Base-by-base conservation (phyloP, 257 asterid genomes). In the Coffea canephora region DNA sequence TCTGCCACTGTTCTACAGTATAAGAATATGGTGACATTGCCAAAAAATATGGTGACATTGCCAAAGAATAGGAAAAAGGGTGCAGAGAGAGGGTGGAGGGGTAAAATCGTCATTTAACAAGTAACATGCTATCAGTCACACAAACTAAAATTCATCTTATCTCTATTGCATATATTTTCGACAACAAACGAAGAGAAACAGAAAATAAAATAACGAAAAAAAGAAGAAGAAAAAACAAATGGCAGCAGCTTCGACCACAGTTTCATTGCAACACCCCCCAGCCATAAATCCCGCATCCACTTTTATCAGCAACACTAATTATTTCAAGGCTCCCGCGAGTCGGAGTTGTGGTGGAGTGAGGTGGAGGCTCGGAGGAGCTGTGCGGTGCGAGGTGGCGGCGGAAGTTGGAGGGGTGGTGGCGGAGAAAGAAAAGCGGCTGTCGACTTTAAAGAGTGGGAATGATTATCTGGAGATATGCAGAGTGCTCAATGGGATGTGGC, bases 401-500 rank as follows among this genome's bases (percentile, higher is more conserved):
- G 85, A 87, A 59, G 90, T 75, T 69, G 94, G 80, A 67, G 91
- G 92, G 54, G 82, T 78, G 87, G 72, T 89, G 73, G 91, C 74
- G 72, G 85, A 88, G 87, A 81, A 76, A 80, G 85, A 91, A 82
- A 84, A 69, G 54, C 82, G 87, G 82, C 82, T 73, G 41, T 83
- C 83, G 62, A 85, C 87, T 62, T 75, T 93, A 78, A 92, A 87
- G 80, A 92, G 89, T 48, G 97, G 97, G 59, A 87, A 88, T 0
- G 98, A 93, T 79, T 85, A 90, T 10, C 86, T 95, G 82, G 96
- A 90, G 82, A 93, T 95, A 84, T 91, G 96, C 85, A 89, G 98
- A 85, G 97, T 93, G 79, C 90, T 95, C 3, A 95, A 93, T 50
- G 98, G 97, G 2, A 91, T 93, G 98, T 95, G 98, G 98, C 98